Base-by-base conservation (phyloP, 1,284 basidiomycete genomes). In the Rugosomyces carneus region DNA sequence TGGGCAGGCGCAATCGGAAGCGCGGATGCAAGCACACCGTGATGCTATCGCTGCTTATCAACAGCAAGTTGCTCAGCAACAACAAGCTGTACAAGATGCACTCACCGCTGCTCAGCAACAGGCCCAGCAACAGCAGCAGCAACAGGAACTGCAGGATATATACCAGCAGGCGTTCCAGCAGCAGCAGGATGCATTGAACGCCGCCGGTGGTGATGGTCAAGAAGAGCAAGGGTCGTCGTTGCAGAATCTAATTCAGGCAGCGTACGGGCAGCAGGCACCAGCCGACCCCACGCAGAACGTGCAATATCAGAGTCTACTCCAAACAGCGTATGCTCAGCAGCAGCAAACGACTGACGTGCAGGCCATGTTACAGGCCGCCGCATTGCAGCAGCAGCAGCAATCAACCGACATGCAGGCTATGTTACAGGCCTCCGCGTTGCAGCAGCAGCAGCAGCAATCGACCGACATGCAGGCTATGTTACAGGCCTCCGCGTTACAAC, bases 11-110 rank as follows among this genome's bases (percentile, higher is more conserved):
- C n/a, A n/a, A n/a, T n/a, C n/a, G n/a, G 21, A 40, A 21, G 23
- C 20, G 4, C 45, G 50, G 18, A 26, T 45, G 39, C 55, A 55
- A 42, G 46, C 41, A 26, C 53, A 54, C 15, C 38, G 23, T 11
- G 29, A 31, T 31, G 29, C 11, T n/a, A 8, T 31, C 3, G 29
- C 29, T 10, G 6, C 6, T 31, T n/a, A 31, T 10, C 29, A 31
- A 31, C 29, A 31, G 29, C 58, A 57, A 36, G 7, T 10, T 8
- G 29, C 29, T n/a, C 40, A 42, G 15, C 50, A 53, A 23, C 49
- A 53, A 13, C 29, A 31, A 16, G 46, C 47, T 9, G 27, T 53
- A 26, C 48, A 51, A 37, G 38, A 43, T 11, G 27, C 37, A 15
- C 20, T 43, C 2, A 15, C 29, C 20, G 18, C 23, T 20, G 20